Base-by-base conservation (phyloP, 805 yeast species). In the Yarrowia sp. region DNA sequence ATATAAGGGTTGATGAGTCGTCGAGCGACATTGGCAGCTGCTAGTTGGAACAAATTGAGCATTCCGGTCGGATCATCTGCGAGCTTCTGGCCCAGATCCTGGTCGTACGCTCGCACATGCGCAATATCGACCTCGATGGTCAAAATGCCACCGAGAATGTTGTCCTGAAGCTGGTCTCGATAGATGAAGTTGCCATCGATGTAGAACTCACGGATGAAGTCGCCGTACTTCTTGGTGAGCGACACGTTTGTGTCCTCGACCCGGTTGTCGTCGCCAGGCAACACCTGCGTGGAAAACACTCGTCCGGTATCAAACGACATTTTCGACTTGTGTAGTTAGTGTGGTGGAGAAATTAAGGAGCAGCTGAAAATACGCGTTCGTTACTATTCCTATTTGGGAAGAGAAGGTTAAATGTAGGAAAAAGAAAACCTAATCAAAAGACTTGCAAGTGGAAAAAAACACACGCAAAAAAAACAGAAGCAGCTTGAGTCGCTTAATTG, bases 31-130 rank as follows among this genome's bases (percentile, higher is more conserved):
- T 90, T 75, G 36, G 73, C 73, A 8, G 78, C 80, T 6, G 81
- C 81, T 56, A 78, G 84, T 77, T 93, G 97, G 73, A 93, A 92
- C 46, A 92, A 77, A 3, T 97, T 96, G 40, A 93, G 86, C 83
- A 91, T 86, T 63, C 91, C 97, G 1, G 89, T 82, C 3, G 99
- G 98, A 74, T 90, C 93, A 73, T 92, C 97, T 68, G 87, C 79
- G 70, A 95, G 81, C 71, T 86, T 86, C 77, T 92, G 94, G 75
- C 92, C 93, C 66, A 95, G 82, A 72, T 91, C 96, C 74, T 92
- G 98, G 74, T 92, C 91, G 80, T 86, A 95, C 9, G 92, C 88
- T 68, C 94, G 89, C 68, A 95, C 80, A 75, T 95, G 97, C 67
- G 89, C 96, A 58, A 91, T 83, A 71, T 90, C 87, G 12, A 95